These are phyloP conservation scores for Hypoxylon subgilvum DNA, from an alignment of 495 filamentous ascomycete genomes.

Conservation along the genomic window DNA sequence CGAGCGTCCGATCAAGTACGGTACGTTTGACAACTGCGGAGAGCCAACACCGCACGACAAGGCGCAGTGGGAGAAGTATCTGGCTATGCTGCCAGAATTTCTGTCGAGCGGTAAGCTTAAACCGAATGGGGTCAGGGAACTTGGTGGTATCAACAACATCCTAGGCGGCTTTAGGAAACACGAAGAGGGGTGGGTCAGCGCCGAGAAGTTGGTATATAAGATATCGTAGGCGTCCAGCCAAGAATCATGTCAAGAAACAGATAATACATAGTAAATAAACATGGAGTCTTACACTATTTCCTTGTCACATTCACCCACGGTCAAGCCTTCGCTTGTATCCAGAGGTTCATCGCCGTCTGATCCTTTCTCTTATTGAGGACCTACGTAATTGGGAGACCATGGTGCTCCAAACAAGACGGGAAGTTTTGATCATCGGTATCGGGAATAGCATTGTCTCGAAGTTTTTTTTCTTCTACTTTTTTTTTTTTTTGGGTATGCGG, in stretches of 20 bases:
- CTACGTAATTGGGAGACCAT: too few species aligned
- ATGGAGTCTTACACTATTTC: too few species aligned
- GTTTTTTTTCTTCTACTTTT: too few species aligned
- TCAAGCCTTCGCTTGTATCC: too few species aligned
- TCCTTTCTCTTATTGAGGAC: too few species aligned
- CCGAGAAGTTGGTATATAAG: slow-evolving; percentile 46
- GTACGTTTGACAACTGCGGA: slow-evolving; percentile 32
- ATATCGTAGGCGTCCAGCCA: slow-evolving; percentile 19
- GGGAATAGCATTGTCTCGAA: too few species aligned
- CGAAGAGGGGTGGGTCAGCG: slow-evolving; percentile 41
- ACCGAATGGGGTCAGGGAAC: slow-evolving; percentile 27
- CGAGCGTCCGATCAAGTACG: slow-evolving; percentile 20
- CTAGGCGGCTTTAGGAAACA: slow-evolving; percentile 40
- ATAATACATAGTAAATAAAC: slow-evolving; percentile 2
- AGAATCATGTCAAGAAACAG: slow-evolving; percentile 10
- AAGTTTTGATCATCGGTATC: too few species aligned
- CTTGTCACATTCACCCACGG: too few species aligned
- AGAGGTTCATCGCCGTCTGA: too few species aligned
- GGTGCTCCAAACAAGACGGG: too few species aligned
- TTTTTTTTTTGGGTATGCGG: too few species aligned
- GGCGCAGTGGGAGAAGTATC: slow-evolving; percentile 38
- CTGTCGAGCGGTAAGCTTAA: slow-evolving; percentile 32
- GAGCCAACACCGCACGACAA: slow-evolving; percentile 32
- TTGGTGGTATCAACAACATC: slow-evolving; percentile 43
- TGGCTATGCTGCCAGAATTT: slow-evolving; percentile 28